A percentile compares a stretch with the other conserved stretches of the same genome.
These are phyloP conservation scores for Knoxdaviesia capensis DNA, from an alignment of 2,329 filamentous ascomycete genomes.

Conservation along the genomic window DNA sequence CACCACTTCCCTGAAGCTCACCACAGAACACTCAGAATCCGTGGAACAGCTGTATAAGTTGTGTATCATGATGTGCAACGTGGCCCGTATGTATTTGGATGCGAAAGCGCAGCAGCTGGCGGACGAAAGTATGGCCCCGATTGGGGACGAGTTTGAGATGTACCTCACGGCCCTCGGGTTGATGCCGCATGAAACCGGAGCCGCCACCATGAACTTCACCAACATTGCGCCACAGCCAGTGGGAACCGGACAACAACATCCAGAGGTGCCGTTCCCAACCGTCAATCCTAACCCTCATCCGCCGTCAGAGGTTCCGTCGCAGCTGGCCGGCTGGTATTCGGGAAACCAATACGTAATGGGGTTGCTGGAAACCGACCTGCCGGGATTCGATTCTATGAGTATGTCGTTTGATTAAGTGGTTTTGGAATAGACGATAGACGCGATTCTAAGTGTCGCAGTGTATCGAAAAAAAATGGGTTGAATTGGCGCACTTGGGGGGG, in stretches of 20 bases:
- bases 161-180: constrained; percentile 45
- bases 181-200: constrained; percentile 16
- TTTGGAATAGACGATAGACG: too few relatives aligned
- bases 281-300: too few relatives aligned
- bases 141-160: constrained; percentile 40
- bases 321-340: constrained; percentile 45
- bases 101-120: constrained; percentile 30
- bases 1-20: constrained; percentile 30
- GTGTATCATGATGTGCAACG: constrained; percentile 38
- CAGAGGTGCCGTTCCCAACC: too few relatives aligned
- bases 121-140: constrained; percentile 23
- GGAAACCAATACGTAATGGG: constrained; percentile 46
- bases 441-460: too few relatives aligned
- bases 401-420: too few relatives aligned
- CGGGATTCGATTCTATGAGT: constrained; percentile 16
- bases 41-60: constrained; percentile 40
- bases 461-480: too few relatives aligned
- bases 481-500: too few relatives aligned
- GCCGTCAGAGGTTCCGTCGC: constrained; percentile 8
- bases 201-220: neutral
- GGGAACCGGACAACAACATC: too few relatives aligned
- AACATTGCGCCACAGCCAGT: too few relatives aligned
- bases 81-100: constrained; percentile 41
- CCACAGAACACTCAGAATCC: constrained; percentile 31
- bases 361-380: constrained; percentile 39